Evolutionary conservation across 306 rosid genomes (phyloP).

Genomic region (Erythrophleum fordii): DNA sequence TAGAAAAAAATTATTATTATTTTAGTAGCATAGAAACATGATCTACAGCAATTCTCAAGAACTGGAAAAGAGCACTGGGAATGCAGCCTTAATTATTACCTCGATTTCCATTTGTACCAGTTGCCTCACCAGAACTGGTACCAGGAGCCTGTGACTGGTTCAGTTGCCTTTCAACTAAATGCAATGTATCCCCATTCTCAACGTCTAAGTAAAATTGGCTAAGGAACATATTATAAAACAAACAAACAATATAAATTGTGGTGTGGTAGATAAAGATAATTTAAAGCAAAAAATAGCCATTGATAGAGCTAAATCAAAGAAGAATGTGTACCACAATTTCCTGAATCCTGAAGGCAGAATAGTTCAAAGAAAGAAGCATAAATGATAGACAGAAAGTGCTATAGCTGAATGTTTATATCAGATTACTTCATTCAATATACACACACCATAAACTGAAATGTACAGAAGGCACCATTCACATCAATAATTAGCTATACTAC

Average conservation of each 20-base stretch:
- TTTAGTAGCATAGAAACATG: constrained; percentile 9
- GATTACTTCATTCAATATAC: not conserved
- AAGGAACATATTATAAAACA: constrained; percentile 50
- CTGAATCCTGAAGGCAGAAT: not conserved
- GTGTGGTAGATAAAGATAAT: not conserved
- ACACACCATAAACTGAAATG: not conserved
- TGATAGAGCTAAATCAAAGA: not conserved
- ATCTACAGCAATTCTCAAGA: constrained; percentile 6
- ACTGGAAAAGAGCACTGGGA: not conserved
- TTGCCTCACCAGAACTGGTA: constrained; percentile 59
- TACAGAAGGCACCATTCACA: not conserved
- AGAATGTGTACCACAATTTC: not conserved
- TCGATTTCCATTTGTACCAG: constrained; percentile 48
- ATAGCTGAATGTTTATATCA: not conserved
- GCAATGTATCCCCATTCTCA: constrained; percentile 95
- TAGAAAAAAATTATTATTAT: constrained; percentile 20
- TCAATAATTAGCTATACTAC: not conserved
- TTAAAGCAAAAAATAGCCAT: not conserved
- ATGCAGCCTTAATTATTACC: constrained; percentile 45
- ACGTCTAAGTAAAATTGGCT: constrained; percentile 63
- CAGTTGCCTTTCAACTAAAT: constrained; percentile 93
- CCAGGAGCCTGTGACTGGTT: constrained; percentile 65
- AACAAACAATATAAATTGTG: constrained; percentile 22
- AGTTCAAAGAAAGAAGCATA: not conserved
- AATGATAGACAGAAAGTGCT: not conserved